Evolutionary conservation across 2,329 filamentous ascomycete species (phyloP).

Genomic region (Alternaria triticimaculans): DNA sequence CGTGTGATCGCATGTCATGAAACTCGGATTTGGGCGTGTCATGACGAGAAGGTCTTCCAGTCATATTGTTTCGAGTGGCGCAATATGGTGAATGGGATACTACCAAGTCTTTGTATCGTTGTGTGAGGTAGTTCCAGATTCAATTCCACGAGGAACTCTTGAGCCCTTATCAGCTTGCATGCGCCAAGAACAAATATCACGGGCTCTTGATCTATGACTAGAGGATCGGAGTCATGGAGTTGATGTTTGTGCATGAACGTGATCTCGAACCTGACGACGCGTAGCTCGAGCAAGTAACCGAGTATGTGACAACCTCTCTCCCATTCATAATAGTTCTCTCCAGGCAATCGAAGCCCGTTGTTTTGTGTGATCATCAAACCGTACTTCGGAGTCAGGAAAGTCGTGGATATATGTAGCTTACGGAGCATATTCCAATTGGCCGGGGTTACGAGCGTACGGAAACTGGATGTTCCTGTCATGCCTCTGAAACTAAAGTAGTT

Average conservation of each 20-base stretch:
- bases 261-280: slow-evolving; percentile 13
- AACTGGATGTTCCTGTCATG: not conserved
- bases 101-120: not conserved
- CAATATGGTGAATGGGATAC: slow-evolving; percentile 1
- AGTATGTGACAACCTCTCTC: not conserved
- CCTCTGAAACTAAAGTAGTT: slow-evolving; percentile 18
- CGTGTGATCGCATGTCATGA: no score
- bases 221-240: not conserved
- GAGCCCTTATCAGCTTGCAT: not conserved
- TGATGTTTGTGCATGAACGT: not conserved
- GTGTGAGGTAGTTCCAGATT: slow-evolving; percentile 6
- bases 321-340: not conserved
- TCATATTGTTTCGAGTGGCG: not conserved
- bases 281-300: slow-evolving; percentile 3
- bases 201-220: not conserved
- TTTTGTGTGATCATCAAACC: no score
- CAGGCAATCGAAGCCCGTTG: no score
- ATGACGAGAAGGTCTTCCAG: not conserved
- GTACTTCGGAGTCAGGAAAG: slow-evolving; percentile 9
- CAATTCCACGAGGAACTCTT: slow-evolving; percentile 8
- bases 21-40: no score
- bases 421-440: slow-evolving; percentile 13
- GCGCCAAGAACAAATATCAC: not conserved
- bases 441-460: not conserved
- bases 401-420: slow-evolving; percentile 13